A percentile compares a stretch with the other conserved stretches of the same genome.
phyloP scores from a whole-genome alignment of 768 basidiomycete genomes.

The Rhodocollybia butyracea region DNA sequence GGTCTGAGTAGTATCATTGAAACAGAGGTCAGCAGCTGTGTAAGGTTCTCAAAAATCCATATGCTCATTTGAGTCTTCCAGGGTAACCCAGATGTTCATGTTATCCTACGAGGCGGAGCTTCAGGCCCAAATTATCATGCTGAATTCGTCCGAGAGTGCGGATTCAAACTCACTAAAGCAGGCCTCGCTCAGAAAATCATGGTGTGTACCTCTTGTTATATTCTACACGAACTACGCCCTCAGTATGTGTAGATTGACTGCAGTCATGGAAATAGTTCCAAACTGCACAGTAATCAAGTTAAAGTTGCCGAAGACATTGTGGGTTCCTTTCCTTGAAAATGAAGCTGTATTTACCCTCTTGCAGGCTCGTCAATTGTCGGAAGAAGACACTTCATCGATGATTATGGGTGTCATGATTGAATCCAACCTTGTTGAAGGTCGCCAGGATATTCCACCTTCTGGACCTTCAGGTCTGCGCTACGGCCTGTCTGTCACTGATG shows the following conservation, averaged over 20 bases:
- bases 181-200: slow-evolving; percentile 79
- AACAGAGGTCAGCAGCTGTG: slow-evolving; percentile 58
- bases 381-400: slow-evolving; percentile 60
- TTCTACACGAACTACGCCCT: background rate
- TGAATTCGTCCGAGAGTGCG: slow-evolving; percentile 75
- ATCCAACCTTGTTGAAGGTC: slow-evolving; percentile 84
- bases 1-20: slow-evolving; percentile 93
- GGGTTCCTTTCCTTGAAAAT: slow-evolving; percentile 23
- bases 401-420: slow-evolving; percentile 98
- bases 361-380: slow-evolving; percentile 72
- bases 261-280: slow-evolving; percentile 93
- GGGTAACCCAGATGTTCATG: slow-evolving; percentile 91
- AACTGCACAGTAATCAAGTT: slow-evolving; percentile 86
- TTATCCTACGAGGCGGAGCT: slow-evolving; percentile 90
- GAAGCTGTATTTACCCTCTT: slow-evolving; percentile 4
- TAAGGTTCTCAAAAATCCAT: background rate
- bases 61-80: slow-evolving; percentile 21
- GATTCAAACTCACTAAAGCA: slow-evolving; percentile 74
- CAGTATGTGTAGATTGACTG: slow-evolving; percentile 72
- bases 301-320: slow-evolving; percentile 91
- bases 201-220: slow-evolving; percentile 42
- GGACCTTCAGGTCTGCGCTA: slow-evolving; percentile 75
- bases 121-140: slow-evolving; percentile 87
- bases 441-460: slow-evolving; percentile 75
- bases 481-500: slow-evolving; percentile 86